phyloP scores from a whole-genome alignment of 768 basidiomycete species.

The Tricholoma hemisulphureum region DNA sequence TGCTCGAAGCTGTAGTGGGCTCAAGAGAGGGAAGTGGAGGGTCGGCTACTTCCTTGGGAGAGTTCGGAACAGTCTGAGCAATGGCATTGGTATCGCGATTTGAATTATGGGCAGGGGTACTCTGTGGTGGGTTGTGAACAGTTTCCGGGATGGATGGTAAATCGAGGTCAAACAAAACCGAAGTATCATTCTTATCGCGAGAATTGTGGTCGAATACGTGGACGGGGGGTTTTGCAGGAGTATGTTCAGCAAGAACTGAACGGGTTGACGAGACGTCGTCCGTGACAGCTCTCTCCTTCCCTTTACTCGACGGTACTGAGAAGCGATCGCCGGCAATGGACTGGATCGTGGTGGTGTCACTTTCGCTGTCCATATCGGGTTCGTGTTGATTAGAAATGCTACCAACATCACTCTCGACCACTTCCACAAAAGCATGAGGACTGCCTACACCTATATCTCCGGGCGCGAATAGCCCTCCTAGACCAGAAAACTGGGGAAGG shows the following conservation, averaged over 20 bases:
- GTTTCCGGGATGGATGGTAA: conserved; percentile 5
- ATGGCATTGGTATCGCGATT: not conserved
- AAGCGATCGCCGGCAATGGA: conserved; percentile 16
- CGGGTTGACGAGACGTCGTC: conserved; percentile 36
- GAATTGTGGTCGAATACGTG: conserved; percentile 51
- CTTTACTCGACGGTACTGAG: conserved; percentile 39
- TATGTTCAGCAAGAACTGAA: conserved; percentile 43
- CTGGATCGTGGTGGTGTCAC: conserved; percentile 32
- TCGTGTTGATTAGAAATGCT: conserved; percentile 25
- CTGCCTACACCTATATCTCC: conserved; percentile 29
- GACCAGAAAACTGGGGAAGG: conserved; percentile 32
- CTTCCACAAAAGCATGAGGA: conserved; percentile 67
- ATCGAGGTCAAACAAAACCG: conserved; percentile 3
- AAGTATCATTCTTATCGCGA: conserved; percentile 3
- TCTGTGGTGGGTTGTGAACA: conserved; percentile 20
- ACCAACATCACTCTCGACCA: conserved; percentile 39
- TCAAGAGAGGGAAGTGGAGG: conserved; percentile 52
- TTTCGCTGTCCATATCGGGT: conserved; percentile 25
- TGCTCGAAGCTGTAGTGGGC: conserved; percentile 19
- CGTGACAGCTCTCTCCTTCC: conserved; percentile 46
- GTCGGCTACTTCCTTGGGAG: conserved; percentile 28
- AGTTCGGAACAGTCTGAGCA: not conserved
- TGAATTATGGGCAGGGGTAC: conserved; percentile 30
- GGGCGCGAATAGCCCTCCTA: conserved; percentile 41
- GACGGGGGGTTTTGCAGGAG: conserved; percentile 55